Conservation (phyloP, 2,329 filamentous ascomycete genomes). For the Fusarium agapanthi region DNA sequence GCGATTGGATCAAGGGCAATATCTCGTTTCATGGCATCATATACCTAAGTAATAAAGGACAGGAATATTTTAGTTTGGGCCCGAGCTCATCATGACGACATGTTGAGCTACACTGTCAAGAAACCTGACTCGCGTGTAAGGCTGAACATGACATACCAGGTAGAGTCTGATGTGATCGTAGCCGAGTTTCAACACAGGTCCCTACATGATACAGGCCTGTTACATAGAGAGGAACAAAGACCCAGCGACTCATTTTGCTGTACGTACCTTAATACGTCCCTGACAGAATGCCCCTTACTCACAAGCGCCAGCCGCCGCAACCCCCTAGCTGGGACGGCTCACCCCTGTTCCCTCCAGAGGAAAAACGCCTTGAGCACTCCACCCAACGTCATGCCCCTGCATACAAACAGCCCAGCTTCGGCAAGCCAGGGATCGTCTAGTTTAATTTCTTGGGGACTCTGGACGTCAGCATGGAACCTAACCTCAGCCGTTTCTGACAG, state of each 20-base stretch:
- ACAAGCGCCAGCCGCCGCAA: constrained; percentile 7
- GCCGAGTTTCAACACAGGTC: background rate
- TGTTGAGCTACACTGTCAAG: background rate
- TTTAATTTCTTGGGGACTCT: constrained; percentile 16
- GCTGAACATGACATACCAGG: background rate
- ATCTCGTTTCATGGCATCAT: background rate
- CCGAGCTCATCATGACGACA: background rate
- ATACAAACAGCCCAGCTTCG: constrained; percentile 1
- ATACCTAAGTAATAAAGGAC: background rate
- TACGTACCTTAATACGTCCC: background rate
- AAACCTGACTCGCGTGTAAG: constrained; percentile 13
- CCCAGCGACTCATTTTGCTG: background rate
- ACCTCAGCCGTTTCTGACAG: constrained; percentile 23
- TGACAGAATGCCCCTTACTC: background rate
- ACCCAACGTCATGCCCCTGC: constrained; percentile 28
- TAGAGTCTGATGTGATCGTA: background rate
- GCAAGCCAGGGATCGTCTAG: constrained; percentile 9
- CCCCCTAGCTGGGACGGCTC: background rate
- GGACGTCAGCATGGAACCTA: constrained; percentile 1
- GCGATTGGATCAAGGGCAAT: background rate
- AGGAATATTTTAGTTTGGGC: background rate
- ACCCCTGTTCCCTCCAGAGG: background rate
- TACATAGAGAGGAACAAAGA: background rate
- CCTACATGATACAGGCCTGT: background rate
- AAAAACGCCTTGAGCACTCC: constrained; percentile 31